Percentiles rank a stretch among this genome's conserved stretches.
Conservation (phyloP, 2,329 filamentous ascomycete genomes). For the Balansia obtecta region DNA sequence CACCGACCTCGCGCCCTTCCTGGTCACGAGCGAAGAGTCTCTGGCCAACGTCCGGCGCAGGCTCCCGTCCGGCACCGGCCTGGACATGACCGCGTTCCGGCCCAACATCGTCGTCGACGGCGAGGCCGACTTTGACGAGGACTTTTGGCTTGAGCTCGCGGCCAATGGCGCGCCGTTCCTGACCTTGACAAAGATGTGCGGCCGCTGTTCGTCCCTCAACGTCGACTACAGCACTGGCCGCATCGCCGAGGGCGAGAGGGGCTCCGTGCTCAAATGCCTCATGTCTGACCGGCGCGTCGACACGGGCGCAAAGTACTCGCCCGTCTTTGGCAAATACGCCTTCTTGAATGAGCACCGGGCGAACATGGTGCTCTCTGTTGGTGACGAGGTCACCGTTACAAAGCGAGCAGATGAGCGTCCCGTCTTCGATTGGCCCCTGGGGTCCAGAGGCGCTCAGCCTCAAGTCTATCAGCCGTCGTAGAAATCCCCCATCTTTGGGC, state of each 20-base stretch:
- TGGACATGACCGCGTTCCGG: constrained; percentile 59
- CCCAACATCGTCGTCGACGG: constrained; percentile 60
- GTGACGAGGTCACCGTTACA: constrained; percentile 42
- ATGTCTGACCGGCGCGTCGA: constrained; percentile 61
- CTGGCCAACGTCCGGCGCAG: constrained; percentile 51
- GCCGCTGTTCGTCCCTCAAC: constrained; percentile 56
- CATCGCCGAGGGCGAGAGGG: constrained; percentile 40
- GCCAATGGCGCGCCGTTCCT: constrained; percentile 30
- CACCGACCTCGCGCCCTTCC: constrained; percentile 61
- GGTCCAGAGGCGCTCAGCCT: constrained; percentile 8
- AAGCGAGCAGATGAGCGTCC: constrained; percentile 38
- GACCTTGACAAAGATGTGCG: constrained; percentile 56
- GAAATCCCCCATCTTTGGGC: not conserved
- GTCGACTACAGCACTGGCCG: constrained; percentile 58
- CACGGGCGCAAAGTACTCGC: constrained; percentile 51
- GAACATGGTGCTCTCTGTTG: constrained; percentile 32
- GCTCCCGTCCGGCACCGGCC: constrained; percentile 33
- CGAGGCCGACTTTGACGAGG: constrained; percentile 51
- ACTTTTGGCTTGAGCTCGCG: constrained; percentile 55
- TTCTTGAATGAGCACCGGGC: constrained; percentile 33
- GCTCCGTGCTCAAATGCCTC: constrained; percentile 55
- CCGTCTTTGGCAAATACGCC: constrained; percentile 62
- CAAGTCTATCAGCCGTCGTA: constrained; percentile 12
- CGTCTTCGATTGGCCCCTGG: constrained; percentile 37
- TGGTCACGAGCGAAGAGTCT: constrained; percentile 59